Percentiles rank a stretch among this genome's conserved stretches.
Evolutionary conservation across 768 basidiomycete genomes (phyloP).

Genomic region (Russula vinacea): DNA sequence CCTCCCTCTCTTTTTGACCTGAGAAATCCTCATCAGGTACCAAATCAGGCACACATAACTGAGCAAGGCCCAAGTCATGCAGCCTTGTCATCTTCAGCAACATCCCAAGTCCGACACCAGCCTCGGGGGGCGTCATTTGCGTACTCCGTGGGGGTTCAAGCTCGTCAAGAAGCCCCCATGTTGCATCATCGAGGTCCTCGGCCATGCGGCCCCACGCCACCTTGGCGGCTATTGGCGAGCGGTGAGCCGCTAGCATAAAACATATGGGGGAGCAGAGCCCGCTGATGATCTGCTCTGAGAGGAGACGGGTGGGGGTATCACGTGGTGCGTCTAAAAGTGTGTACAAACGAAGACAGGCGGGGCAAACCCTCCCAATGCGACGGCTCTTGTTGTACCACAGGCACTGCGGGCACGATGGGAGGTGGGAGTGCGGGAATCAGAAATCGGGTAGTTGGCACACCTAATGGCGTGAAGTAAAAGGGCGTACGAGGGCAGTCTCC

Average conservation of each 20-base stretch:
- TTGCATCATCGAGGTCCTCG: conserved; percentile 63
- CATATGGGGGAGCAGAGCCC: conserved; percentile 77
- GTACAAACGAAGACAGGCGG: conserved; percentile 72
- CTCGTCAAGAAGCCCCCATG: conserved; percentile 60
- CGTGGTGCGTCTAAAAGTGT: conserved; percentile 62
- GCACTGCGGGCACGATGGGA: conserved; percentile 40
- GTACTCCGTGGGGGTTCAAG: conserved; percentile 31
- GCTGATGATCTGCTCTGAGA: conserved; percentile 66
- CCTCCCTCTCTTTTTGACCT: background rate
- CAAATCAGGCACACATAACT: conserved; percentile 44
- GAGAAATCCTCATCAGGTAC: conserved; percentile 26
- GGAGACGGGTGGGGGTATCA: conserved; percentile 47
- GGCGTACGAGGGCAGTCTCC: conserved; percentile 64
- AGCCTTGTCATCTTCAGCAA: conserved; percentile 74
- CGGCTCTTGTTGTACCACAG: conserved; percentile 87
- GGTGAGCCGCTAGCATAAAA: conserved; percentile 68
- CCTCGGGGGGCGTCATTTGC: conserved; percentile 33
- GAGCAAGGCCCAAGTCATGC: conserved; percentile 67
- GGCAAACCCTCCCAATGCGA: conserved; percentile 65
- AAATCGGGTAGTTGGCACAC: background rate
- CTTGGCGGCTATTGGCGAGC: conserved; percentile 60
- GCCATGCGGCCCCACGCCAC: conserved; percentile 65
- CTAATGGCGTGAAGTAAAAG: background rate
- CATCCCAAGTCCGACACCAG: conserved; percentile 52
- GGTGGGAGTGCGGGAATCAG: conserved; percentile 32